Evolutionary conservation across 768 basidiomycete species (phyloP).

Genomic region (Lactifluus pinguis): DNA sequence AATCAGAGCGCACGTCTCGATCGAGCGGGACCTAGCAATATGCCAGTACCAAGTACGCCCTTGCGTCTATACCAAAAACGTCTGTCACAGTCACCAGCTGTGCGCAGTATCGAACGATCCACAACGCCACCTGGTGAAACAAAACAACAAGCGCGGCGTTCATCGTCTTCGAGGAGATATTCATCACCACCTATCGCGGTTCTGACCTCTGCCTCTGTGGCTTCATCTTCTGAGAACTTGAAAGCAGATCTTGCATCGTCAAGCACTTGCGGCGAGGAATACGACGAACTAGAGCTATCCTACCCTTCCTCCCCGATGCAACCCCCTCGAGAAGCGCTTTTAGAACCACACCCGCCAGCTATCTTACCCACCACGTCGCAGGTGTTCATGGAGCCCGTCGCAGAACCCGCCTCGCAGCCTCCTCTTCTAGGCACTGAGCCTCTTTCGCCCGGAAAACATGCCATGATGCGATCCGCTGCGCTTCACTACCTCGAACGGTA

Average conservation of each 20-base stretch:
- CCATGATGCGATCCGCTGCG: not conserved
- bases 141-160: not conserved
- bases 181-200: slow-evolving; percentile 2
- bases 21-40: not conserved
- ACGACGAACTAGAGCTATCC: slow-evolving; percentile 7
- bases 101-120: not conserved
- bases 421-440: not conserved
- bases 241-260: not conserved
- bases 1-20: slow-evolving; percentile 3
- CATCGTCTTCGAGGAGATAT: not conserved
- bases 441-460: not conserved
- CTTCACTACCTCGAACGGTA: slow-evolving; percentile 9
- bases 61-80: slow-evolving; percentile 7
- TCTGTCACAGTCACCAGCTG: not conserved
- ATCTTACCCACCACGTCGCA: not conserved
- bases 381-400: not conserved
- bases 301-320: not conserved
- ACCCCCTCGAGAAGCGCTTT: not conserved
- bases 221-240: not conserved
- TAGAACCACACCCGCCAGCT: not conserved
- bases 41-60: not conserved
- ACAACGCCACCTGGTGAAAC: not conserved
- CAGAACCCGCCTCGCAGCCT: not conserved
- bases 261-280: not conserved
- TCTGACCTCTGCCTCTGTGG: not conserved